Evolutionary conservation across 2,329 filamentous ascomycete species (phyloP).

Genomic region (Aspergillus sp.): DNA sequence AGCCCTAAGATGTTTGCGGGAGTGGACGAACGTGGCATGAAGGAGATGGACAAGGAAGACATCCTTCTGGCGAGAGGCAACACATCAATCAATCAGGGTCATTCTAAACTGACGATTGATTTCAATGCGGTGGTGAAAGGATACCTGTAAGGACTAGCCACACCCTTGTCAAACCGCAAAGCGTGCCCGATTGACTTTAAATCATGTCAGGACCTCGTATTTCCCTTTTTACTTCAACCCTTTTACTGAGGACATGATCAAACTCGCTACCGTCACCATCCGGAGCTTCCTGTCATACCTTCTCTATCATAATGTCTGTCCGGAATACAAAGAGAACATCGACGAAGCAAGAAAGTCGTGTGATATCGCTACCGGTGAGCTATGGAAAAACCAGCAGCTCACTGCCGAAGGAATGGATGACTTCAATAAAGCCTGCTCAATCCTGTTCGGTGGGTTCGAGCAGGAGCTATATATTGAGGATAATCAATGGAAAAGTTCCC

Average conservation of each 20-base stretch:
- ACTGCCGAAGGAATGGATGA: constrained; percentile 64
- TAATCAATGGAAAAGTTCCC: constrained; percentile 41
- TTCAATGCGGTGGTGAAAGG: constrained; percentile 75
- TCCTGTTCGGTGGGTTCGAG: constrained; percentile 62
- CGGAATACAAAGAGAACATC: constrained; percentile 72
- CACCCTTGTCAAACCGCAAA: not conserved
- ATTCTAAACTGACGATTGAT: constrained; percentile 72
- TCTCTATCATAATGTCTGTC: constrained; percentile 78
- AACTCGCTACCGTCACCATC: constrained; percentile 66
- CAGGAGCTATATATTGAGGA: constrained; percentile 43
- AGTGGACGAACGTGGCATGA: constrained; percentile 62
- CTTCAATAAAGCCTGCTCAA: constrained; percentile 76
- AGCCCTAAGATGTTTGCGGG: constrained; percentile 62
- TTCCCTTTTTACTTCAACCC: constrained; percentile 59
- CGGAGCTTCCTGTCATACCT: constrained; percentile 89
- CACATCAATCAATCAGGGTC: constrained; percentile 49
- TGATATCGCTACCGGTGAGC: constrained; percentile 64
- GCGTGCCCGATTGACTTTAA: constrained; percentile 5
- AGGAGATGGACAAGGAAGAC: constrained; percentile 62
- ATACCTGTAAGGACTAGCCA: constrained; percentile 63
- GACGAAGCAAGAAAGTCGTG: constrained; percentile 66
- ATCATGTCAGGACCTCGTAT: constrained; percentile 50
- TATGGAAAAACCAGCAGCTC: constrained; percentile 59
- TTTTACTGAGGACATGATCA: constrained; percentile 54
- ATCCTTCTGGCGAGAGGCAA: constrained; percentile 63